phyloP scores from a whole-genome alignment of 2,329 filamentous ascomycete genomes.

The Calcarisporium arbuscula region DNA sequence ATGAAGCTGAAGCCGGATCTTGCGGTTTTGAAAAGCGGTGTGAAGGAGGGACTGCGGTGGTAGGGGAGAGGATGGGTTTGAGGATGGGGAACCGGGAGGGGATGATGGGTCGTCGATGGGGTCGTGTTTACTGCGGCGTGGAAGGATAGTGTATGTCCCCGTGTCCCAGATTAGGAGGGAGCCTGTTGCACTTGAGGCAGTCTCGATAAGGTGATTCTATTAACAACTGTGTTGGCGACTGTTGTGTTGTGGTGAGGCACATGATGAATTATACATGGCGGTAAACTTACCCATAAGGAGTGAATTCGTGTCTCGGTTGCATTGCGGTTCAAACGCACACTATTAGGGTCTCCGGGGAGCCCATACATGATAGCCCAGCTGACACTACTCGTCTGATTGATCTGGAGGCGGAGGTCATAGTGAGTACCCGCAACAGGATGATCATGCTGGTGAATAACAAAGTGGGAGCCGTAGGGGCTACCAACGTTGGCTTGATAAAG shows the following conservation, averaged over 20 bases:
- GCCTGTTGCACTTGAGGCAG: conserved; percentile 45
- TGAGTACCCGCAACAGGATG: conserved; percentile 63
- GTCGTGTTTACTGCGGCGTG: conserved; percentile 28
- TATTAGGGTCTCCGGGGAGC: conserved; percentile 52
- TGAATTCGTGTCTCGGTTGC: conserved; percentile 58
- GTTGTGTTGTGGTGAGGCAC: not conserved
- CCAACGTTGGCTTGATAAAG: conserved; percentile 30
- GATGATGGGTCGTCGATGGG: conserved; percentile 24
- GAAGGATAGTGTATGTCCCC: conserved; percentile 50
- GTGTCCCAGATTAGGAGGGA: conserved; percentile 59
- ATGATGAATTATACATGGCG: not conserved
- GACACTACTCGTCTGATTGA: conserved; percentile 59
- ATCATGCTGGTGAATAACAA: conserved; percentile 68
- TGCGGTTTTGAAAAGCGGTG: conserved; percentile 45
- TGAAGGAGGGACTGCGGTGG: conserved; percentile 41
- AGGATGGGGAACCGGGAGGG: conserved; percentile 16
- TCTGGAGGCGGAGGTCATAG: conserved; percentile 65
- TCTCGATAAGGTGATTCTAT: conserved; percentile 56
- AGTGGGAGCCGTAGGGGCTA: conserved; percentile 40
- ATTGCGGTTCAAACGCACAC: conserved; percentile 46
- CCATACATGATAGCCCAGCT: conserved; percentile 63
- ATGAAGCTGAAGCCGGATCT: conserved; percentile 50
- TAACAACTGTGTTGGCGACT: not conserved
- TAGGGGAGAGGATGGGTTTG: conserved; percentile 13
- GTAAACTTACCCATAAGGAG: conserved; percentile 44